Evolutionary conservation across 2,329 filamentous ascomycete genomes (phyloP).

Genomic region (Colletotrichum spaethianum): DNA sequence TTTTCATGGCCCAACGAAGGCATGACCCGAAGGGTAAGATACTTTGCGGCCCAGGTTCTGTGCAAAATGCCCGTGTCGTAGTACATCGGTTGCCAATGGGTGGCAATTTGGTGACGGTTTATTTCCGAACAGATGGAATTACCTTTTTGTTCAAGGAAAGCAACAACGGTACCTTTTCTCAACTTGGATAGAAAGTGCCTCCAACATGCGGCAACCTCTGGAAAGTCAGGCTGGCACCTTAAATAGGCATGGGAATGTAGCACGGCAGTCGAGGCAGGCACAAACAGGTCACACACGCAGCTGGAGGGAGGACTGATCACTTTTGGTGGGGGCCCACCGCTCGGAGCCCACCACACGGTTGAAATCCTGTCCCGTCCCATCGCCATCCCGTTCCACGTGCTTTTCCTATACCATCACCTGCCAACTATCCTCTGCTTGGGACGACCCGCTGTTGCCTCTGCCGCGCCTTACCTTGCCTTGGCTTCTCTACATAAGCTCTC

Average conservation of each 20-base stretch:
- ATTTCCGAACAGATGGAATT: not conserved
- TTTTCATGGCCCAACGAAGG: not conserved
- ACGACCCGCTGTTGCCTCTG: not conserved
- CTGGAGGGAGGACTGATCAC: not conserved
- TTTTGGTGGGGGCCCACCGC: constrained; percentile 2
- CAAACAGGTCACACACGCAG: not conserved
- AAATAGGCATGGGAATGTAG: not conserved
- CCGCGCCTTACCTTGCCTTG: not conserved
- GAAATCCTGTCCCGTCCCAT: constrained; percentile 6
- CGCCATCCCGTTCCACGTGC: not conserved
- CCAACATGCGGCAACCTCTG: not conserved
- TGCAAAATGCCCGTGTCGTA: not conserved
- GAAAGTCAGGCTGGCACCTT: not conserved
- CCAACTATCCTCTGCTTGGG: not conserved
- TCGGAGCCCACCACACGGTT: not conserved
- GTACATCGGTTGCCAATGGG: not conserved
- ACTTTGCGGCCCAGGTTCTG: not conserved
- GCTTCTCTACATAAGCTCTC: not conserved
- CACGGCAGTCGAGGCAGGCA: not conserved
- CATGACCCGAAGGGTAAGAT: not conserved
- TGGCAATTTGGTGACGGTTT: not conserved
- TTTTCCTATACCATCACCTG: not conserved
- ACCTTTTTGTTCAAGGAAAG: not conserved
- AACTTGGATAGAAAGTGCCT: too few species aligned
- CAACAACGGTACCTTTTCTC: not conserved